Base-by-base conservation (phyloP, 208 protist species). In the Baffinella frigidus region DNA sequence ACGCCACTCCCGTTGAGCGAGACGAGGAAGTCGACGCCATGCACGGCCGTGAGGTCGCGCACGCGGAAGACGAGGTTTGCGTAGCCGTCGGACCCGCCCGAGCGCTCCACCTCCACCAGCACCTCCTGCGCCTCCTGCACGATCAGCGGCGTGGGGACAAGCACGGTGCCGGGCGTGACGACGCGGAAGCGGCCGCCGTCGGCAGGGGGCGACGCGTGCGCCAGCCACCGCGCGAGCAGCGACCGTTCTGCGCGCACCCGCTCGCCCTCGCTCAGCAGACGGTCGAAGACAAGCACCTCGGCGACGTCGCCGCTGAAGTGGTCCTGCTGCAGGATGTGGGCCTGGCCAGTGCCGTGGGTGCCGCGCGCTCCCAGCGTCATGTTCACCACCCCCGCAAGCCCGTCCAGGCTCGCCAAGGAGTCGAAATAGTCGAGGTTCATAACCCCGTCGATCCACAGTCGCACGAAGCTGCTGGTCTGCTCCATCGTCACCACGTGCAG, bases 361-460 rank as follows among this genome's bases (percentile, higher is more conserved):
- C 77, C 77, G 2, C 77, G 14, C 20, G 48, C 77, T 11, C 77
- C 77, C 3, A 87, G 41, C 9, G 77, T 87, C 27, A 87, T 3
- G 44, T 87, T 87, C 33, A 61, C 7, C 11, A 74, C 0, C 1
- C 68, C 68, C 33, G 24, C 20, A 17, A 3, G 14, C 7, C 27
- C 77, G 39, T 87, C 39, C n/a, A 87, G 43, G 20, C 11, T 30
- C 41, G 27, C 39, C 2, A 62, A 1, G 77, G 17, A 35, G 74
- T 83, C n/a, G 11, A 50, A 61, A 43, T 41, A 44, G 41, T 87
- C 41, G 10, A 87, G 48, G 38, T n/a, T 80, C n/a, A n/a, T n/a
- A n/a, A n/a, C n/a, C n/a, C n/a, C n/a, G 2, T 87, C 77, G 30
- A 87, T 41, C 77, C 77, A 87, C 48, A 87, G 27, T 3, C 77